These are phyloP conservation scores for Starmera quercuum DNA, from an alignment of 805 yeast genomes.

Conservation along the genomic window DNA sequence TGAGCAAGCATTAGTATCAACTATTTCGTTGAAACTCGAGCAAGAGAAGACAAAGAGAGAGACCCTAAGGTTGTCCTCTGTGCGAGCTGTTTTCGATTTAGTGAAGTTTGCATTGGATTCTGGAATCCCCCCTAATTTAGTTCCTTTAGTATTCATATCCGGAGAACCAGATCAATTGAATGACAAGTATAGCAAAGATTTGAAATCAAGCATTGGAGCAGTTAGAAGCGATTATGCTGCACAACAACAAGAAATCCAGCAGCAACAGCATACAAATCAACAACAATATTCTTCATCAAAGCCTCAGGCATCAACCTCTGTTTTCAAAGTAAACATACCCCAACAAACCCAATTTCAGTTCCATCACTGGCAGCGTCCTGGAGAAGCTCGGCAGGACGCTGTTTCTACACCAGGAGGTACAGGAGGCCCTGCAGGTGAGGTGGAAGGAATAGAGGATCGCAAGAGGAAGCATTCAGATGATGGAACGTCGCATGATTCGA, in stretches of 20 bases:
- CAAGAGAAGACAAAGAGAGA: conserved; percentile 34
- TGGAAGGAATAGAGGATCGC: conserved; percentile 1
- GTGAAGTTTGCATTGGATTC: conserved; percentile 27
- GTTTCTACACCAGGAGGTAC: conserved; percentile 3
- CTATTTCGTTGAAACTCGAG: conserved; percentile 28
- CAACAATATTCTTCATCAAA: neutral
- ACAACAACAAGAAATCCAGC: neutral
- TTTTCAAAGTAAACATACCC: conserved; percentile 20
- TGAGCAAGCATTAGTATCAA: conserved; percentile 27
- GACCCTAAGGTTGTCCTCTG: conserved; percentile 21
- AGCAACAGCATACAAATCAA: neutral
- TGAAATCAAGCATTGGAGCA: neutral
- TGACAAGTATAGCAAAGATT: neutral
- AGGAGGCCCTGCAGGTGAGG: too few species aligned
- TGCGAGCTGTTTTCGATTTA: conserved; percentile 27
- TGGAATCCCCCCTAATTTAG: conserved; percentile 27
- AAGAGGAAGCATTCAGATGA: conserved; percentile 5
- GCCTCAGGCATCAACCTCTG: conserved; percentile 11
- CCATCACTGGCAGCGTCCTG: conserved; percentile 23
- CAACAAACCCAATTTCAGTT: conserved; percentile 21
- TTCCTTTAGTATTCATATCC: conserved; percentile 26
- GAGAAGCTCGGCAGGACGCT: conserved; percentile 3
- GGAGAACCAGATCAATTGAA: conserved; percentile 3
- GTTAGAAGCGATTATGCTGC: neutral
- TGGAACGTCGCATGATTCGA: conserved; percentile 2